Base-by-base conservation (phyloP, 208 protist species). In the Naegleria lovaniensis region DNA sequence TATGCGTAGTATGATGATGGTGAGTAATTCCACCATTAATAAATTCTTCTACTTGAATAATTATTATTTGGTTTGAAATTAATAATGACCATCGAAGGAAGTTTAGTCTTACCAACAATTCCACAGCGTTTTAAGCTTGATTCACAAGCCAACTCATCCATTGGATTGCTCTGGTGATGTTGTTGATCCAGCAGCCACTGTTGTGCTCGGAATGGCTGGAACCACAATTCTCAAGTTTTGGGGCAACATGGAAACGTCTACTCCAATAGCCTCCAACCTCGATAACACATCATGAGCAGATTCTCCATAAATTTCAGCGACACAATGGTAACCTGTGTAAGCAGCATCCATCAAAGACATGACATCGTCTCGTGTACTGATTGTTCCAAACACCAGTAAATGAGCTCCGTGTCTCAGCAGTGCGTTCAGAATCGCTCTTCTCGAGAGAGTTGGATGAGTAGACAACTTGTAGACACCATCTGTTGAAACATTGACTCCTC, bases 321-420 rank as follows among this genome's bases (percentile, higher is more conserved):
- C 89, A 90, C 41, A 59, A 87, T 90, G 89, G 83, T 90, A 90
- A 41, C 89, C 89, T 38, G 89, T 90, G 39, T 90, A 90, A n/a
- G 55, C 89, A 38, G 89, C 89, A 88, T 90, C 89, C 55, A 90
- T 83, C 13, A 90, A 43, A 29, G 48, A 19, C 83, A 87, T 88
- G 5, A 90, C 55, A 83, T 90, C 89, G 40, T 90, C 89, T 59
- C 89, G n/a, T n/a, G 89, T 90, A 22, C 48, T 88, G 22, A 90
- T 87, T 1, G 29, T 59, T 19, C 89, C 89, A 87, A 90, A 90
- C n/a, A 90, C 29, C 5, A 90, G 39, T 40, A 90, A 55, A 43
- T 90, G 89, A 59, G 89, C 89, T 41, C 89, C 89, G 67, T 90
- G 89, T 83, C 89, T 67, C 0, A 90, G 22, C 25, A 90, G 67